Percentiles rank a stretch among this genome's conserved stretches.
Conservation (phyloP, 1,284 basidiomycete genomes). For the Neonothopanus nambi region DNA sequence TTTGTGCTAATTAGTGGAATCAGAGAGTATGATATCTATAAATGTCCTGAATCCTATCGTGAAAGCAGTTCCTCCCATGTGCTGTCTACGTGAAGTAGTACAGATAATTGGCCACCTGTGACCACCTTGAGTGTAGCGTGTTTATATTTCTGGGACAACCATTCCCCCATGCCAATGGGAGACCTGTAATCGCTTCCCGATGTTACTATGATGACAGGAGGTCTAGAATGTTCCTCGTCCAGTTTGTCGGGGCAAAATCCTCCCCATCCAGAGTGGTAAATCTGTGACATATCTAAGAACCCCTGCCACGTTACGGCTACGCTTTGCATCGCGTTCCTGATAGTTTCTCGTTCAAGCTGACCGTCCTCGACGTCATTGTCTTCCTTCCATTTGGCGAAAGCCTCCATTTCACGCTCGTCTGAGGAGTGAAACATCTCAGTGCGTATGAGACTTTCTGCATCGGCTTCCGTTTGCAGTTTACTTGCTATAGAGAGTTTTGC, state of each 20-base stretch:
- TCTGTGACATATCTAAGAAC: slow-evolving; percentile 42
- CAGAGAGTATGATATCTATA: not conserved
- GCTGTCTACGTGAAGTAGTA: slow-evolving; percentile 43
- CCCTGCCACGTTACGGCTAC: slow-evolving; percentile 54
- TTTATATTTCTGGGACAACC: slow-evolving; percentile 44
- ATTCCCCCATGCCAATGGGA: slow-evolving; percentile 43
- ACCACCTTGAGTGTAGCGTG: slow-evolving; percentile 37
- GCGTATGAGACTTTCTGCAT: slow-evolving; percentile 42
- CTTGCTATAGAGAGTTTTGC: slow-evolving; percentile 31
- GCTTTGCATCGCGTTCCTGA: slow-evolving; percentile 44
- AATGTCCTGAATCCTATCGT: slow-evolving; percentile 15
- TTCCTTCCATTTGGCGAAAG: slow-evolving; percentile 42
- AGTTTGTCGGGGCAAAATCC: slow-evolving; percentile 41
- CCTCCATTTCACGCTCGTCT: slow-evolving; percentile 43
- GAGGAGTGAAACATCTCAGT: slow-evolving; percentile 35
- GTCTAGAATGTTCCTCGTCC: slow-evolving; percentile 44
- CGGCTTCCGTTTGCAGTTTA: slow-evolving; percentile 39
- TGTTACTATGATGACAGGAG: slow-evolving; percentile 46
- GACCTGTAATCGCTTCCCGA: slow-evolving; percentile 38
- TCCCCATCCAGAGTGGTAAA: slow-evolving; percentile 57
- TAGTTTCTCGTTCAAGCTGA: slow-evolving; percentile 42
- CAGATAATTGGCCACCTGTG: slow-evolving; percentile 48
- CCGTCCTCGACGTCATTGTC: slow-evolving; percentile 40
- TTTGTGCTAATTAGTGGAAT: not conserved
- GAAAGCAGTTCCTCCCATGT: slow-evolving; percentile 45